Base-by-base conservation (phyloP, 208 protist genomes). In the Acanthamoeba castellanii region DNA sequence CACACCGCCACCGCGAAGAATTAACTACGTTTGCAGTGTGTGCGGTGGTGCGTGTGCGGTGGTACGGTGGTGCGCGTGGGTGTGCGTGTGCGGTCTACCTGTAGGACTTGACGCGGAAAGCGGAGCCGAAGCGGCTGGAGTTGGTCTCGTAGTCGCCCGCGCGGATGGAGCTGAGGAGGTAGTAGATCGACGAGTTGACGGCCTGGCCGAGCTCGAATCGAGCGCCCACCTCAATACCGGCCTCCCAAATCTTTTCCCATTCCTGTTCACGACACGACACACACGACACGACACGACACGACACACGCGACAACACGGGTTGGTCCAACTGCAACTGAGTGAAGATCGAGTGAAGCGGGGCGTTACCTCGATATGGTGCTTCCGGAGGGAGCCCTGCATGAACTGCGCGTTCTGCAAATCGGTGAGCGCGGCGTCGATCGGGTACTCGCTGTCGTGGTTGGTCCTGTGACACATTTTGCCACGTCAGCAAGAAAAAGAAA, bases 121-220 rank as follows among this genome's bases (percentile, higher is more conserved):
- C 74, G 13, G 74, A 82, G 14, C 34, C 37, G 42, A 82, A 82
- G 74, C 74, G 74, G 25, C n/a, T 25, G 18, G 37, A 82, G 74
- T 82, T 82, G 74, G 74, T 82, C 6, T 42, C 22, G 42, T 82
- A 82, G 74, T 82, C 18, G 37, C 74, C 74, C 30, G 74, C 74
- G 42, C 74, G 74, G 16, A 82, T 42, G 34, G 37, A 82, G 74
- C 74, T 82, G 16, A 82, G 37, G 22, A 82, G 74, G 74, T 82
- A 82, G 74, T 82, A 82, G n/a, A 82, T 42, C 37, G 74, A 82
- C 14, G 74, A 82, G 74, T 82, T 82, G 37, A 82, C 74, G 34
- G 37, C 74, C 74, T 82, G 74, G 32, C 74, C 74, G 34, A 82
- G 74, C 42, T 82, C 74, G 42, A 82, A 82, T 3, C 74, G 74